These are phyloP conservation scores for Lantana camara DNA, from an alignment of 257 asterid genomes.

Conservation along the genomic window DNA sequence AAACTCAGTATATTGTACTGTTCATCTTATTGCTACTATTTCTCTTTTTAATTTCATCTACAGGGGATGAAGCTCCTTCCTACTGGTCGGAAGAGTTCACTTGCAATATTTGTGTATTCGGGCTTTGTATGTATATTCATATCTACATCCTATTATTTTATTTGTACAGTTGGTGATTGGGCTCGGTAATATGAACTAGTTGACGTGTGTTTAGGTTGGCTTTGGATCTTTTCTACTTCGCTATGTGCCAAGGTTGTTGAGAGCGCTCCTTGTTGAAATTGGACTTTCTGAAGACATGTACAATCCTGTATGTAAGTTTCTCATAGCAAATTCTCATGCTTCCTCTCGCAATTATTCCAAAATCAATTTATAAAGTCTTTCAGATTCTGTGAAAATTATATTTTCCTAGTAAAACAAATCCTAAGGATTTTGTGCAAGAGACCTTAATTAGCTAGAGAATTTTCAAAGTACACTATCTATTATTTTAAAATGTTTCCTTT, in stretches of 20 bases:
- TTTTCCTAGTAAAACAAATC: no score
- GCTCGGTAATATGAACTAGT: constrained; percentile 14
- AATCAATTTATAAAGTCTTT: no score
- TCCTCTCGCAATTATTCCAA: background rate
- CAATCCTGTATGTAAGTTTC: constrained; percentile 93
- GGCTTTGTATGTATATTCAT: constrained; percentile 62
- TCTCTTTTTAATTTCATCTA: constrained; percentile 23
- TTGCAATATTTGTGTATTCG: constrained; percentile 75
- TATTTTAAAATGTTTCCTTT: no score
- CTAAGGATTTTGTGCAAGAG: background rate
- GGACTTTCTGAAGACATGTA: constrained; percentile 87
- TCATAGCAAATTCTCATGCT: constrained; percentile 31
- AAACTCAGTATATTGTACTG: constrained; percentile 3
- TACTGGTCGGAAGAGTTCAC: constrained; percentile 74
- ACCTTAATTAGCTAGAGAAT: background rate
- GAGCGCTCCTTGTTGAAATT: constrained; percentile 54
- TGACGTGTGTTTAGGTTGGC: constrained; percentile 62
- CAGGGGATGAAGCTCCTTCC: constrained; percentile 99
- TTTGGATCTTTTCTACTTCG: constrained; percentile 74
- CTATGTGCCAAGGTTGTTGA: constrained; percentile 55
- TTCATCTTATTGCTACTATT: constrained; percentile 19
- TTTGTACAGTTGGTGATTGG: constrained; percentile 6
- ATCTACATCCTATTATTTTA: constrained; percentile 6
- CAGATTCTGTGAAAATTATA: no score
- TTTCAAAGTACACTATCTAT: background rate